Evolutionary conservation across 2,329 filamentous ascomycete species (phyloP).

Genomic region (Pochonia chlamydosporia): DNA sequence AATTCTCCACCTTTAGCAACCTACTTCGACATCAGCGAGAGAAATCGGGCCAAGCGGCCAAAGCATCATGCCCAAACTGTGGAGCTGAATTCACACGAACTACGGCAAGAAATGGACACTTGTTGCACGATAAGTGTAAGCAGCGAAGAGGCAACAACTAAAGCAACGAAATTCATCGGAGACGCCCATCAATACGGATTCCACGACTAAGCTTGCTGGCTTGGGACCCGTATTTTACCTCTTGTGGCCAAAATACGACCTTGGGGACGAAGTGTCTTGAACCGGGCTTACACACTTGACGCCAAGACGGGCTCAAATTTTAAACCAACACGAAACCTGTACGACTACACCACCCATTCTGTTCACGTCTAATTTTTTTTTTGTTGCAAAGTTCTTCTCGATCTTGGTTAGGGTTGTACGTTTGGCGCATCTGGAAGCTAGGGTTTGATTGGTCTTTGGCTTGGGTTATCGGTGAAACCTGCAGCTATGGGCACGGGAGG

Average conservation of each 20-base stretch:
- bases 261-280: not conserved
- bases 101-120: slow-evolving; percentile 79
- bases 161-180: not conserved
- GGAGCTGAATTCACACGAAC: slow-evolving; percentile 91
- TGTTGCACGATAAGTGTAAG: slow-evolving; percentile 88
- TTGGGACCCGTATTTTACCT: too few relatives aligned
- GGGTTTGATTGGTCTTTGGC: not conserved
- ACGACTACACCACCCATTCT: not conserved
- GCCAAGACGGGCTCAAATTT: not conserved
- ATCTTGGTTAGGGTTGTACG: too few relatives aligned
- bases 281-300: not conserved
- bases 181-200: not conserved
- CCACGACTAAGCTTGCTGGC: not conserved
- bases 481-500: too few relatives aligned
- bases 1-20: slow-evolving; percentile 96
- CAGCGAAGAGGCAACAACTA: slow-evolving; percentile 30
- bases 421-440: too few relatives aligned
- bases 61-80: slow-evolving; percentile 85
- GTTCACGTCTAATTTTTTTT: not conserved
- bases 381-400: not conserved
- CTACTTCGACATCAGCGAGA: slow-evolving; percentile 87
- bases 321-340: not conserved
- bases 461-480: too few relatives aligned
- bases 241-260: too few relatives aligned
- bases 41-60: slow-evolving; percentile 85